Evolutionary conservation across 257 asterid species (phyloP).

Genomic region (Solanum chmielewskii): DNA sequence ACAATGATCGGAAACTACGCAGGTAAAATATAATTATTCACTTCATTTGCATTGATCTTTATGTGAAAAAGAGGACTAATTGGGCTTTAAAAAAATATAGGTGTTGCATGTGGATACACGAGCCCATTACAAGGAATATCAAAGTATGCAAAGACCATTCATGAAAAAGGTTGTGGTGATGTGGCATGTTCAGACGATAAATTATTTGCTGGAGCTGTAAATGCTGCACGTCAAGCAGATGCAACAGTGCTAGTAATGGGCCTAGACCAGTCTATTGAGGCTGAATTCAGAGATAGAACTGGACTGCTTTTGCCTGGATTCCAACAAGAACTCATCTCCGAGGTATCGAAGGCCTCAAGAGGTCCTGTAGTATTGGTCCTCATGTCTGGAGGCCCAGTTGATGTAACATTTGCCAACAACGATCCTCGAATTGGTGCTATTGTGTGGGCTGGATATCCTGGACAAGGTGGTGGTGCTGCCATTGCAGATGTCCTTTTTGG

Average conservation of each 20-base stretch:
- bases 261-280: slow-evolving; percentile 63
- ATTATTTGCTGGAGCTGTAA: slow-evolving; percentile 41
- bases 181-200: slow-evolving; percentile 41
- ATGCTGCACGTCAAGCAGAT: slow-evolving; percentile 50
- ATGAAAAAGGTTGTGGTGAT: slow-evolving; percentile 53
- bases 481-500: slow-evolving; percentile 73
- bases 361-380: slow-evolving; percentile 56
- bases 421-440: slow-evolving; percentile 51
- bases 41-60: background rate
- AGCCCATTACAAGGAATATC: slow-evolving; percentile 59
- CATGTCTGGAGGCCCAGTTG: slow-evolving; percentile 87
- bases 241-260: slow-evolving; percentile 72
- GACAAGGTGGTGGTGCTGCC: slow-evolving; percentile 79
- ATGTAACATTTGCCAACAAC: slow-evolving; percentile 53
- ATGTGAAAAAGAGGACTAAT: too few relatives aligned
- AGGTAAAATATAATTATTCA: slow-evolving; percentile 18
- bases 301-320: slow-evolving; percentile 57
- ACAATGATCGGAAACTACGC: slow-evolving; percentile 86
- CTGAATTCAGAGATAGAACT: slow-evolving; percentile 55
- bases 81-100: background rate
- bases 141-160: slow-evolving; percentile 35
- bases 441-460: slow-evolving; percentile 81
- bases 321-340: slow-evolving; percentile 57
- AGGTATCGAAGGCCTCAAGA: slow-evolving; percentile 52
- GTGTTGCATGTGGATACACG: slow-evolving; percentile 56